Percentiles rank a stretch among this genome's conserved stretches.
These are phyloP conservation scores for Boletus rubroflammeus DNA, from an alignment of 768 basidiomycete species.

Conservation along the genomic window DNA sequence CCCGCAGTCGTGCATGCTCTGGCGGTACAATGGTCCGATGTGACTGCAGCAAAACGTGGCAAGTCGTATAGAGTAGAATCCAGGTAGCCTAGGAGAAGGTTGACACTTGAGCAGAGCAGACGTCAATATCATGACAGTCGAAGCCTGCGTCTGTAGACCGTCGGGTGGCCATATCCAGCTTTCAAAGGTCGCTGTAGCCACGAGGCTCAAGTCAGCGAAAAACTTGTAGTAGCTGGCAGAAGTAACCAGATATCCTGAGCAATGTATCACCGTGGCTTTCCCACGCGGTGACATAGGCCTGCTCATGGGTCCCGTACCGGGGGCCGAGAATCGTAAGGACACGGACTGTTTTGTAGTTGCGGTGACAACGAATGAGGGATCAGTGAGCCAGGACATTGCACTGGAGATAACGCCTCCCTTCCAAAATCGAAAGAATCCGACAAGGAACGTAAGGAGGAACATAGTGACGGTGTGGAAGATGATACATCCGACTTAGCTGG, in stretches of 20 bases:
- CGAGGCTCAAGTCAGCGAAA: too few relatives aligned
- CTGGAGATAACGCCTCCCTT: neutral
- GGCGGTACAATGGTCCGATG: too few relatives aligned
- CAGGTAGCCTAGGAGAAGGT: neutral
- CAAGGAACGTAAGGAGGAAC: neutral
- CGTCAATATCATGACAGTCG: too few relatives aligned
- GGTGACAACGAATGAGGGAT: neutral
- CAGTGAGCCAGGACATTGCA: neutral
- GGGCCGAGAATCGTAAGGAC: neutral
- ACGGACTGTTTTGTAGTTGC: neutral
- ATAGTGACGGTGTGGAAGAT: neutral
- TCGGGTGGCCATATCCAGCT: too few relatives aligned
- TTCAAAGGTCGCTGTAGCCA: too few relatives aligned
- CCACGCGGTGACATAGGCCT: neutral
- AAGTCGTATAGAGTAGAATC: neutral
- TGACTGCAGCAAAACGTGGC: neutral
- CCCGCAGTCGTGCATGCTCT: too few relatives aligned
- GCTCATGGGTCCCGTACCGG: neutral
- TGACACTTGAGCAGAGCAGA: too few relatives aligned
- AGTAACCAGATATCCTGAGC: neutral
- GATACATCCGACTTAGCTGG: neutral
- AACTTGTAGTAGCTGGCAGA: too few relatives aligned
- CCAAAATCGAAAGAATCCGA: neutral
- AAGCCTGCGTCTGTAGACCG: too few relatives aligned
- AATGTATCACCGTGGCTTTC: neutral